A percentile compares a stretch with the other conserved stretches of the same genome.
phyloP scores from a whole-genome alignment of 2,329 filamentous ascomycete species.

The Teratosphaeria destructans region DNA sequence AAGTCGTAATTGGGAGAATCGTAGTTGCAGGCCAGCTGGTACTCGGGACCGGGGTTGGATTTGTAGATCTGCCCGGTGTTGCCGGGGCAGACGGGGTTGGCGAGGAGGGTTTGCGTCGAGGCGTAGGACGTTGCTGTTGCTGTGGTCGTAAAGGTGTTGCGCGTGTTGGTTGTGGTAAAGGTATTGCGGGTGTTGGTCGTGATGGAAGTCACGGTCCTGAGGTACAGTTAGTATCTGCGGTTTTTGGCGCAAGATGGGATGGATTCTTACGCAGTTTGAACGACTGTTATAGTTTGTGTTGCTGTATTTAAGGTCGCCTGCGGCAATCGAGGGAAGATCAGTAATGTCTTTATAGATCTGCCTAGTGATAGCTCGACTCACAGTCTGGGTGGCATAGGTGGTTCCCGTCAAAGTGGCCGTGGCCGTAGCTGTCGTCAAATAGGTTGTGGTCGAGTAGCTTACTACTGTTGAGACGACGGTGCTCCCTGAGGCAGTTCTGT shows the following conservation, averaged over 20 bases:
- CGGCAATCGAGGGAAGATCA: neutral
- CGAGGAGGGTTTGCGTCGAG: neutral
- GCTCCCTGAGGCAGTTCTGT: neutral
- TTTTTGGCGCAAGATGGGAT: neutral
- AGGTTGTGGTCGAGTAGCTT: neutral
- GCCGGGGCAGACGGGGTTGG: neutral
- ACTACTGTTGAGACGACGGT: neutral
- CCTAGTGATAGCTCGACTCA: neutral
- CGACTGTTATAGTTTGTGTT: neutral
- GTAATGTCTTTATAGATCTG: neutral
- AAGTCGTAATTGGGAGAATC: neutral
- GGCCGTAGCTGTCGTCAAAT: neutral
- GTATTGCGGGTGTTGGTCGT: neutral
- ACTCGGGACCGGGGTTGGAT: neutral
- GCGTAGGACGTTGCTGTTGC: neutral
- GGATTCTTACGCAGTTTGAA: neutral
- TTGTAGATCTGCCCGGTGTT: neutral
- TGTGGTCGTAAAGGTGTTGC: neutral
- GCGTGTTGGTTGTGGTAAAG: neutral
- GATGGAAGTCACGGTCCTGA: neutral
- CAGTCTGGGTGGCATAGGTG: neutral
- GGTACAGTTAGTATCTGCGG: neutral
- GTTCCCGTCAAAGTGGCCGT: neutral
- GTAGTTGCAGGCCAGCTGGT: neutral
- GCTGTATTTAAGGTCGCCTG: neutral